These are phyloP conservation scores for Nemania diffusa DNA, from an alignment of 2,329 filamentous ascomycete genomes.

Conservation along the genomic window DNA sequence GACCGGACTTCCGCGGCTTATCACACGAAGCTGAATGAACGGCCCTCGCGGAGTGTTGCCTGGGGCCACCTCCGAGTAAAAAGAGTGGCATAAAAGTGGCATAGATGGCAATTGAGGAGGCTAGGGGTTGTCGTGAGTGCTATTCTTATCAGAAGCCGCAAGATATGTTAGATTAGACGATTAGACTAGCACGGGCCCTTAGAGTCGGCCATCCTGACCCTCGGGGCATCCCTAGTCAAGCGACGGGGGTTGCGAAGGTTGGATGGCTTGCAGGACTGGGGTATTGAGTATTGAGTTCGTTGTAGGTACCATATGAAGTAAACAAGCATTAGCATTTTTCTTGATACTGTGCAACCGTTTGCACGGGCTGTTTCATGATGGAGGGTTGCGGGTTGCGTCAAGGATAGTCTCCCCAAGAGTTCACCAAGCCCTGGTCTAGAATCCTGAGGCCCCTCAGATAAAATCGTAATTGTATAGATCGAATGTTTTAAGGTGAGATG, in stretches of 20 bases:
- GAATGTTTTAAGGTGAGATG: neutral
- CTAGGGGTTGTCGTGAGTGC: neutral
- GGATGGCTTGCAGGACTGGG: neutral
- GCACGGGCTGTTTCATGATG: neutral
- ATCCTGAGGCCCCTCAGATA: neutral
- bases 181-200: neutral
- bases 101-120: neutral
- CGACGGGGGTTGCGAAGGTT: conserved; percentile 3
- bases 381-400: neutral
- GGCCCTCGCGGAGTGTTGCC: conserved; percentile 18
- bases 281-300: neutral
- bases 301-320: conserved; percentile 14
- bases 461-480: neutral
- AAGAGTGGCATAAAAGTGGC: conserved; percentile 3
- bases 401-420: neutral
- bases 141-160: neutral
- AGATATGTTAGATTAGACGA: conserved; percentile 2
- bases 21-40: conserved; percentile 30
- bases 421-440: conserved; percentile 1
- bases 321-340: neutral
- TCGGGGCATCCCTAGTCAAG: conserved; percentile 14
- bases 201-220: neutral
- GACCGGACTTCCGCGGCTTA: conserved; percentile 41
- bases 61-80: neutral
- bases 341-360: neutral